phyloP scores from a whole-genome alignment of 495 filamentous ascomycete genomes.

The Tuber brumale region DNA sequence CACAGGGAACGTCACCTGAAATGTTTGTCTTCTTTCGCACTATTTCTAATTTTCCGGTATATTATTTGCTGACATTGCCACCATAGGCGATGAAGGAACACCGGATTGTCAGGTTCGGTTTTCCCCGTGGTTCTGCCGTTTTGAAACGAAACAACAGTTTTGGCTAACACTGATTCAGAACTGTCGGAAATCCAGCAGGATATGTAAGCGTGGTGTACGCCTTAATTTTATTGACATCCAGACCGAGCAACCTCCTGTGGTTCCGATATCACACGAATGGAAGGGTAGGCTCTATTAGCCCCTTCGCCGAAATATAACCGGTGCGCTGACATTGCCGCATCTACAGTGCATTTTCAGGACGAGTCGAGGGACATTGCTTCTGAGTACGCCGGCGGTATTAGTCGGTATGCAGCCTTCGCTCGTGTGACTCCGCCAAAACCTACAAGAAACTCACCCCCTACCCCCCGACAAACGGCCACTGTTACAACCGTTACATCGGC shows the following conservation, averaged over 20 bases:
- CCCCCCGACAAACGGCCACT: conserved; percentile 36
- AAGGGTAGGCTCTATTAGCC: conserved; percentile 47
- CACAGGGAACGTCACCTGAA: conserved; percentile 54
- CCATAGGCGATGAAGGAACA: conserved; percentile 68
- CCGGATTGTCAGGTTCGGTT: conserved; percentile 56
- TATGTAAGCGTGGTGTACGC: conserved; percentile 78
- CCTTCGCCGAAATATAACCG: conserved; percentile 11
- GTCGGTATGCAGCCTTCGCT: conserved; percentile 59
- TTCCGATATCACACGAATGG: conserved; percentile 59
- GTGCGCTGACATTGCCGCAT: conserved; percentile 15
- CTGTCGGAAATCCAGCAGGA: conserved; percentile 77
- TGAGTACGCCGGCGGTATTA: conserved; percentile 77
- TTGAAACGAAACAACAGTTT: background rate
- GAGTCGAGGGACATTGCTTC: conserved; percentile 88
- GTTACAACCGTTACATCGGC: conserved; percentile 29
- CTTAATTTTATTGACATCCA: conserved; percentile 91
- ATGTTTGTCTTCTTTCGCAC: conserved; percentile 44
- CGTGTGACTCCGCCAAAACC: conserved; percentile 42
- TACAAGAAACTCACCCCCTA: conserved; percentile 38
- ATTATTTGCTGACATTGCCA: conserved; percentile 21
- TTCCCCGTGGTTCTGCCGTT: background rate
- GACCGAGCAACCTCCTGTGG: conserved; percentile 60
- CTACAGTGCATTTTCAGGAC: conserved; percentile 65
- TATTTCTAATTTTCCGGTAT: conserved; percentile 9
- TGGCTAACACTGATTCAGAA: conserved; percentile 49